Percentiles rank a stretch among this genome's conserved stretches.
Evolutionary conservation across 129 eudicot species (phyloP).

Genomic region (Calendula officinalis): DNA sequence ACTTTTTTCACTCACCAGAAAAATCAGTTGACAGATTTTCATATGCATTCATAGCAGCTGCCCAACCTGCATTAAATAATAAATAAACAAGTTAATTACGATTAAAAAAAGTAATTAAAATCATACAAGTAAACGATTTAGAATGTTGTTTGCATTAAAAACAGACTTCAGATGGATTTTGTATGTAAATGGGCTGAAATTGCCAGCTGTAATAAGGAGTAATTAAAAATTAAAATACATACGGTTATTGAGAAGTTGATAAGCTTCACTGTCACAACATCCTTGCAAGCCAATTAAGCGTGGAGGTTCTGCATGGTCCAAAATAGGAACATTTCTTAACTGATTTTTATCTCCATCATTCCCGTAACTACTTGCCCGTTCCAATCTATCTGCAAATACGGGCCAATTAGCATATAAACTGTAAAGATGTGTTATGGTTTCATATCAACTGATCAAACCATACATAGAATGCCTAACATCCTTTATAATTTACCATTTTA

Average conservation of each 20-base stretch:
- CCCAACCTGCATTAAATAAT: constrained; percentile 59
- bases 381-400: constrained; percentile 26
- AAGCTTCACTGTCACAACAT: constrained; percentile 73
- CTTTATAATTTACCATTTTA: neutral
- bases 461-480: neutral
- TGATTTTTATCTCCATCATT: constrained; percentile 59
- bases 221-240: constrained; percentile 21
- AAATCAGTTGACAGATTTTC: constrained; percentile 69
- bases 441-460: neutral
- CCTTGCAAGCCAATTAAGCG: constrained; percentile 59
- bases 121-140: too few relatives aligned
- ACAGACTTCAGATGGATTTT: too few relatives aligned
- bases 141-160: neutral
- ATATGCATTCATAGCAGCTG: constrained; percentile 68
- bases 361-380: constrained; percentile 46
- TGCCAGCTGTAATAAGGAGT: neutral
- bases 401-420: neutral
- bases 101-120: too few relatives aligned
- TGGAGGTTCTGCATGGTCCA: constrained; percentile 48
- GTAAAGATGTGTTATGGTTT: neutral
- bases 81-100: neutral
- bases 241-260: constrained; percentile 72
- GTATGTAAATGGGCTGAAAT: neutral
- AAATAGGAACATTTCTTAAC: constrained; percentile 16
- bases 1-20: constrained; percentile 46